Percentiles rank a stretch among this genome's conserved stretches.
Evolutionary conservation across 768 basidiomycete species (phyloP).

Genomic region (Lentinus brumalis): DNA sequence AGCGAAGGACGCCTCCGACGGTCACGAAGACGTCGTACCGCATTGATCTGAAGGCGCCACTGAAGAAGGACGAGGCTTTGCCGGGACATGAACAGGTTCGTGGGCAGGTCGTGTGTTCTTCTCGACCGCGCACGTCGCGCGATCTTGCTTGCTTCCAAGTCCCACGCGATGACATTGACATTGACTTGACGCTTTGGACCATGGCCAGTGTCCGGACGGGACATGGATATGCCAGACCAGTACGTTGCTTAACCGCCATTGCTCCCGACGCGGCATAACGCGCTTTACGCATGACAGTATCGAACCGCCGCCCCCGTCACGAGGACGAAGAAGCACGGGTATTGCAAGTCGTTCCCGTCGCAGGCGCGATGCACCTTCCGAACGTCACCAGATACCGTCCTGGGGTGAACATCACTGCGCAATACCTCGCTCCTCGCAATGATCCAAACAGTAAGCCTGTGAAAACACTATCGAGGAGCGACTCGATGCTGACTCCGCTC

Average conservation of each 20-base stretch:
- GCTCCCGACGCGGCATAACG: background rate
- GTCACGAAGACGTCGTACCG: conserved; percentile 32
- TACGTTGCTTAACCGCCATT: conserved; percentile 2
- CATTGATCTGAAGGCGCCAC: conserved; percentile 29
- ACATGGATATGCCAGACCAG: conserved; percentile 35
- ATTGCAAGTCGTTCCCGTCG: conserved; percentile 29
- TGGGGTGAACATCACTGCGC: conserved; percentile 26
- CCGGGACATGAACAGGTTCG: conserved; percentile 34
- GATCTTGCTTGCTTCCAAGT: background rate
- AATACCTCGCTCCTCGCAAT: conserved; percentile 12
- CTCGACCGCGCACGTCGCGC: background rate
- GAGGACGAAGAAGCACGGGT: conserved; percentile 26
- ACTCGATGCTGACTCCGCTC: background rate
- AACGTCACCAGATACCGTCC: conserved; percentile 19
- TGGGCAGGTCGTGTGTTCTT: background rate
- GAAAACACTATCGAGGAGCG: background rate
- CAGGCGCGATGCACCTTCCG: conserved; percentile 23
- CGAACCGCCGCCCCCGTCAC: conserved; percentile 24
- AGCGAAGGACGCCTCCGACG: conserved; percentile 29
- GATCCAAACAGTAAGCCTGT: conserved; percentile 19
- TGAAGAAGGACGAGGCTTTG: conserved; percentile 24
- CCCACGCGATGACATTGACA: background rate
- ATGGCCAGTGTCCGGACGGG: conserved; percentile 31
- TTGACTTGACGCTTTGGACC: background rate
- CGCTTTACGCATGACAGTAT: conserved; percentile 9